Evolutionary conservation across 805 yeast species (phyloP), one percentile per base, ranked within the genome.

Genomic region (Wickerhamomyces rabaulensis): DNA sequence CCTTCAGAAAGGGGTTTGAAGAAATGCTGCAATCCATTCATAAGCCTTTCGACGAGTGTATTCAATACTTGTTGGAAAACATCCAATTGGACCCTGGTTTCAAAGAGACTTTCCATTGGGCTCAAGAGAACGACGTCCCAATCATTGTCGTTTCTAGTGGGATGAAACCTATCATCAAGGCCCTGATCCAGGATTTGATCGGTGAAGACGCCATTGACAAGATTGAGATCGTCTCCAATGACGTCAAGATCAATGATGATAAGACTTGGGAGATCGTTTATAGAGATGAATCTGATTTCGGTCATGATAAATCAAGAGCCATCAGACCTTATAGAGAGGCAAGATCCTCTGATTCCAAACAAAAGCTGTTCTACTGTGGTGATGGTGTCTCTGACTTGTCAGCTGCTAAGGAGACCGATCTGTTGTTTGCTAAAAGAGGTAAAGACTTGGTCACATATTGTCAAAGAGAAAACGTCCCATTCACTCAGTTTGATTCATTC

Each of bases 311-410:
- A 70, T 82, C 96, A 26, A 75, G 78, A 47, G 84, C 94, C 25
- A 92, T 94, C 57, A 75, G 78, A 45, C 63, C 62, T 20, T 66
- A 65, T 50, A 68, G 61, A 64, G 62, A 63, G 19, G 51, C 54
- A 8, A 55, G 59, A 47, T n/a, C 48, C 6, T 19, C 37, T 31
- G 64, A 58, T 8, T 59, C 65, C 19, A 74, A 78, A 42, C 96
- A 95, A 15, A 70, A 73, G 36, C 75, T 89, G 56, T 88, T 92
- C 64, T 94, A 94, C 72, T 87, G 96, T 61, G 99, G 99, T 49
- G 99, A 94, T 65, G 99, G 99, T 53, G 97, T 94, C 27, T 84
- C 95, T 40, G 99, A 94, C 66, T 73, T 94, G 56, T 80, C 89
- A 48, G 99, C 99, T 21, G 97, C 98, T 21, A 84, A 86, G 61